phyloP scores from a whole-genome alignment of 768 basidiomycete species.

The Mycena latifolia region DNA sequence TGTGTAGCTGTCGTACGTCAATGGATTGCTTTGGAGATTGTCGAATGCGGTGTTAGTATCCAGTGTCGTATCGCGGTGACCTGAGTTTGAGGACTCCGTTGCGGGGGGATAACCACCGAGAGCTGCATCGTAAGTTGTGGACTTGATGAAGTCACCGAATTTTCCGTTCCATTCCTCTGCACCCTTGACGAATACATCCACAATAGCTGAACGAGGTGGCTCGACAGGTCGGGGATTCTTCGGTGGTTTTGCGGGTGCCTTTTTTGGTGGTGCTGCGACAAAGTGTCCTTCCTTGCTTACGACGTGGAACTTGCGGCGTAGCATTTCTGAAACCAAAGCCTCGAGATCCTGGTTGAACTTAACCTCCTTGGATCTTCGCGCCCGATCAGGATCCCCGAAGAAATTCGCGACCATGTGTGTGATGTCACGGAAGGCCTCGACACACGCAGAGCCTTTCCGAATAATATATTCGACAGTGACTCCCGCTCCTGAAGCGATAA shows the following conservation, averaged over 20 bases:
- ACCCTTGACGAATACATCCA: constrained; percentile 5
- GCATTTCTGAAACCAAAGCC: constrained; percentile 38
- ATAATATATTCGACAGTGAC: constrained; percentile 18
- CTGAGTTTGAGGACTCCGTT: not conserved
- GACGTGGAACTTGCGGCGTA: constrained; percentile 28
- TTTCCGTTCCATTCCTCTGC: constrained; percentile 36
- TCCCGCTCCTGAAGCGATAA: constrained; percentile 41
- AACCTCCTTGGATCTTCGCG: constrained; percentile 39
- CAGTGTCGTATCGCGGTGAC: constrained; percentile 3
- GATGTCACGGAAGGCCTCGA: constrained; percentile 37
- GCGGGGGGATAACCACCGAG: constrained; percentile 39
- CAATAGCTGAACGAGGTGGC: constrained; percentile 6
- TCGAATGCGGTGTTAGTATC: constrained; percentile 37
- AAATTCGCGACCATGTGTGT: constrained; percentile 34
- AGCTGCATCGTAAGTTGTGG: constrained; percentile 40
- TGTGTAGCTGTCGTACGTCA: constrained; percentile 23
- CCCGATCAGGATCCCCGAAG: constrained; percentile 25
- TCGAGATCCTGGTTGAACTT: constrained; percentile 40
- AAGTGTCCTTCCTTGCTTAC: constrained; percentile 17
- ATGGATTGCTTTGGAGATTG: constrained; percentile 17
- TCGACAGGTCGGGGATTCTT: not conserved
- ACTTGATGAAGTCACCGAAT: constrained; percentile 35
- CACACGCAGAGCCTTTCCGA: constrained; percentile 13
- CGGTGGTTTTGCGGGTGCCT: not conserved
- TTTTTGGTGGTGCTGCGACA: constrained; percentile 23